phyloP scores from a whole-genome alignment of 345 rosid genomes.

The Eucalyptus sideroxylon region DNA sequence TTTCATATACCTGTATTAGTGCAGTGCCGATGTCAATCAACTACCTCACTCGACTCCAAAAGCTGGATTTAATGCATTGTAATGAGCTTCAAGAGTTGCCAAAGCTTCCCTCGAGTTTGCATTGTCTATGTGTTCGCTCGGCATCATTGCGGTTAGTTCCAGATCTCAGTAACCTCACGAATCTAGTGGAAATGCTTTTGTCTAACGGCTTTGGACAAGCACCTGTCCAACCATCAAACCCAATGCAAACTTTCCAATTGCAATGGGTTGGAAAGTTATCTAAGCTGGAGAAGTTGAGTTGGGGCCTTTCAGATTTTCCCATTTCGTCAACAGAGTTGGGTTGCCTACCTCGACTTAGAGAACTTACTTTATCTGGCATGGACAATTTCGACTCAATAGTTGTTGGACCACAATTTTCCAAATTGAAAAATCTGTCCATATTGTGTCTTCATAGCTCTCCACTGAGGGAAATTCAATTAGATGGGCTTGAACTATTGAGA shows the following conservation, averaged over 20 bases:
- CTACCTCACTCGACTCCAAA: not conserved
- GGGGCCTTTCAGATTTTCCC: accelerated
- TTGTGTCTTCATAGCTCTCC: not conserved
- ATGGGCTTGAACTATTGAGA: not conserved
- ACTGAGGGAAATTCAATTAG: not conserved
- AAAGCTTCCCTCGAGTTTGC: not conserved
- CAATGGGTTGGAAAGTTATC: not conserved
- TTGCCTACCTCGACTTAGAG: not conserved
- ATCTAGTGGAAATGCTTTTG: not conserved
- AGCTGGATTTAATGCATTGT: accelerated
- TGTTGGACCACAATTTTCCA: not conserved
- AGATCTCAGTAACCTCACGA: not conserved
- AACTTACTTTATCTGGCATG: not conserved
- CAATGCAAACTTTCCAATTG: not conserved
- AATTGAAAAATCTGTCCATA: not conserved
- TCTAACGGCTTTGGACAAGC: not conserved
- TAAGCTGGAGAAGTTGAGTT: not conserved
- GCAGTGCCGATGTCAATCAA: accelerated
- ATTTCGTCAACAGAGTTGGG: not conserved
- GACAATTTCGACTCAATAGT: accelerated
- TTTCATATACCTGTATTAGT: accelerated
- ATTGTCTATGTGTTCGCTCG: not conserved
- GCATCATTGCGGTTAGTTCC: not conserved
- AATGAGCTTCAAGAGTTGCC: not conserved
- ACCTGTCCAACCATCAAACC: not conserved